Percentiles rank a stretch among this genome's conserved stretches.
Evolutionary conservation across 495 filamentous ascomycete species (phyloP).

Genomic region (Tuber magnatum): DNA sequence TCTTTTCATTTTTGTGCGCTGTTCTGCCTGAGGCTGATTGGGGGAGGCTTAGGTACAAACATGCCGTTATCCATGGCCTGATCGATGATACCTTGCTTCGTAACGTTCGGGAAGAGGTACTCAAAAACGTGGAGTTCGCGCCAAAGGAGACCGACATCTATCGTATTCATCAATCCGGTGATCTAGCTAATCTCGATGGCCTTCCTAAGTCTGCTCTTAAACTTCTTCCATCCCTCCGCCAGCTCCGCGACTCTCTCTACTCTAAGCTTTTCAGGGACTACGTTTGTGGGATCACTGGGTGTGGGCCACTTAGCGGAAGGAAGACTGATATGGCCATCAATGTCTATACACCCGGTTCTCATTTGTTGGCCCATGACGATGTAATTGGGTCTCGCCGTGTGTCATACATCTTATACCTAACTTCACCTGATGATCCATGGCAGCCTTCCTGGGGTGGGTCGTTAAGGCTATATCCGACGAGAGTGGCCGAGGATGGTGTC

Average conservation of each 20-base stretch:
- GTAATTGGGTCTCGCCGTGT: slow-evolving; percentile 90
- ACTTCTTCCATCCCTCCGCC: slow-evolving; percentile 74
- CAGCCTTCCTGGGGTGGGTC: slow-evolving; percentile 90
- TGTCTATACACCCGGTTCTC: slow-evolving; percentile 91
- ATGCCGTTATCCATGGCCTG: slow-evolving; percentile 75
- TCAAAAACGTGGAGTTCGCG: slow-evolving; percentile 81
- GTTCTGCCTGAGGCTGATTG: slow-evolving; percentile 19
- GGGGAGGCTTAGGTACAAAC: slow-evolving; percentile 59
- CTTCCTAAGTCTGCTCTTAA: slow-evolving; percentile 73
- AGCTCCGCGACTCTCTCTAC: slow-evolving; percentile 87
- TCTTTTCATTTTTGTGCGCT: neutral
- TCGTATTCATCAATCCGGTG: slow-evolving; percentile 97
- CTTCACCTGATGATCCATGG: slow-evolving; percentile 87
- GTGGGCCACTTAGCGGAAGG: slow-evolving; percentile 76
- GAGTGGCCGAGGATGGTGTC: slow-evolving; percentile 60
- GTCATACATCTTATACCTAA: slow-evolving; percentile 95
- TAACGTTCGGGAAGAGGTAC: slow-evolving; percentile 79
- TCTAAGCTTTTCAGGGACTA: slow-evolving; percentile 82
- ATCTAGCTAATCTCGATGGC: slow-evolving; percentile 93
- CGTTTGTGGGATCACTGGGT: slow-evolving; percentile 72
- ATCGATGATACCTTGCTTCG: slow-evolving; percentile 75
- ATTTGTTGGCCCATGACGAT: slow-evolving; percentile 94
- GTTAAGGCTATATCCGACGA: slow-evolving; percentile 78
- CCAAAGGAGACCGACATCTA: slow-evolving; percentile 99
- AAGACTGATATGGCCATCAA: slow-evolving; percentile 99